phyloP scores from a whole-genome alignment of 208 protist species.

The Naegleria gruberi region DNA sequence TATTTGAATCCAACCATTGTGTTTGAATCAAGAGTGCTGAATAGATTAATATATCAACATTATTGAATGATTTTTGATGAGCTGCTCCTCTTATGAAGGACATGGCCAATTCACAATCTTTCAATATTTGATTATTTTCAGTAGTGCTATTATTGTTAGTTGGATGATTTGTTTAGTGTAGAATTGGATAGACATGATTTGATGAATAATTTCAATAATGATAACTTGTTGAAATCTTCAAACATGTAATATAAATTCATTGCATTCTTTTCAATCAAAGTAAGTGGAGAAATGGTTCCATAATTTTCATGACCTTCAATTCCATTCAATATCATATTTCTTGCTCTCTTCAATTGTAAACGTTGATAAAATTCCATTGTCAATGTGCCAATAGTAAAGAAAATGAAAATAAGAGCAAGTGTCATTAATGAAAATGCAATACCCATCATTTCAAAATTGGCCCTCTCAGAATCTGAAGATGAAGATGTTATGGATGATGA shows the following conservation, averaged over 20 bases:
- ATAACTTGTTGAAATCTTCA: neutral
- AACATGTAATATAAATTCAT: neutral
- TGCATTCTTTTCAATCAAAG: neutral
- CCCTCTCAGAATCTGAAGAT: neutral
- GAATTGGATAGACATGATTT: neutral
- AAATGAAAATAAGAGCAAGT: neutral
- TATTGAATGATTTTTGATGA: neutral
- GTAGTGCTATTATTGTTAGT: too few relatives aligned
- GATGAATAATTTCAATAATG: neutral
- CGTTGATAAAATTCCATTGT: neutral
- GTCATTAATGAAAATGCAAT: neutral
- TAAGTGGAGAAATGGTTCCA: neutral
- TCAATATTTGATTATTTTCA: too few relatives aligned
- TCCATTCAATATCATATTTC: neutral
- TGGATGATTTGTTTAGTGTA: too few relatives aligned
- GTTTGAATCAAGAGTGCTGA: neutral
- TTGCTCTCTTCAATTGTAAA: neutral
- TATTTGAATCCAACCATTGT: neutral
- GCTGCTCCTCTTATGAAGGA: neutral
- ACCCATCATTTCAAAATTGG: neutral
- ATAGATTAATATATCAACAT: too few relatives aligned
- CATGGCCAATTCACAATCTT: neutral
- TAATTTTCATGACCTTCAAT: neutral
- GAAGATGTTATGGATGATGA: too few relatives aligned
- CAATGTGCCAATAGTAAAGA: neutral